Evolutionary conservation across 371 early-diverging fungal species (phyloP).

Genomic region (Actinomucor elegans): DNA sequence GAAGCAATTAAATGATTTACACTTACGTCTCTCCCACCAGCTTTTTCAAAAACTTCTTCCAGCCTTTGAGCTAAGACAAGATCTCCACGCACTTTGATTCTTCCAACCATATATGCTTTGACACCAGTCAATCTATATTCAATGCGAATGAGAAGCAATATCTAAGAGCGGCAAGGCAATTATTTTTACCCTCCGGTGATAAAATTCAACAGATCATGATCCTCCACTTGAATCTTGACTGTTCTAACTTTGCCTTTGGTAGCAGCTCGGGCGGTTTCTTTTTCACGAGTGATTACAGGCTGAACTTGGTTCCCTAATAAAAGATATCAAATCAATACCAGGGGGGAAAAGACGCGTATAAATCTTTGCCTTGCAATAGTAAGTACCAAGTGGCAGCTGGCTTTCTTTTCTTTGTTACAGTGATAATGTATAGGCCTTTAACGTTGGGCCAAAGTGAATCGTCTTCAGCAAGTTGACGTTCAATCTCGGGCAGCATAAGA

Average conservation of each 20-base stretch:
- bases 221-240: slow-evolving; percentile 46
- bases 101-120: slow-evolving; percentile 42
- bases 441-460: slow-evolving; percentile 39
- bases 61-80: slow-evolving; percentile 41
- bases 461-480: slow-evolving; percentile 38
- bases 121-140: slow-evolving; percentile 38
- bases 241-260: slow-evolving; percentile 26
- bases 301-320: slow-evolving; percentile 17
- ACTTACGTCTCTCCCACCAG: slow-evolving; percentile 40
- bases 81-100: slow-evolving; percentile 42
- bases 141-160: background rate
- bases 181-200: slow-evolving; percentile 50
- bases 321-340: slow-evolving; percentile 16
- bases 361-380: background rate
- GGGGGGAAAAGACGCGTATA: slow-evolving; percentile 36
- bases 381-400: slow-evolving; percentile 35
- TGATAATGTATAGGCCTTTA: slow-evolving; percentile 39
- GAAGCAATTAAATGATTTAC: background rate
- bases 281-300: slow-evolving; percentile 34
- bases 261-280: slow-evolving; percentile 22
- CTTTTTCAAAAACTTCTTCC: slow-evolving; percentile 45
- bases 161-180: background rate
- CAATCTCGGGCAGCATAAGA: slow-evolving; percentile 41
- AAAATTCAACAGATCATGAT: slow-evolving; percentile 39
- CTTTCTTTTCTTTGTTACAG: slow-evolving; percentile 33